Evolutionary conservation across 192 early-diverging fungal species (phyloP), one percentile per base, ranked within the genome.

Genomic region (Gaertneriomyces sp.): DNA sequence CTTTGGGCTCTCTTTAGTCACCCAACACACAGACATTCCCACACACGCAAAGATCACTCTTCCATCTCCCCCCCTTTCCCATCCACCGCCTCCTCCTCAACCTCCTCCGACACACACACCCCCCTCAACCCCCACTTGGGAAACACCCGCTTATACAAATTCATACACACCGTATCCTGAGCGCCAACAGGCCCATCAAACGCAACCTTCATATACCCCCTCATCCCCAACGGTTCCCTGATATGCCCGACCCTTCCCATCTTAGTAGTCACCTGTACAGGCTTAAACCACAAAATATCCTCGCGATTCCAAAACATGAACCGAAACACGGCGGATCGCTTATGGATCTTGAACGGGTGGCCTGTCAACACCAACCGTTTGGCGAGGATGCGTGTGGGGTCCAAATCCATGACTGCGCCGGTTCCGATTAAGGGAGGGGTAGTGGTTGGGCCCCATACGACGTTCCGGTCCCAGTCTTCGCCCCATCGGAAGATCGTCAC

Each of bases 121-220:
- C 39, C 39, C 38, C 55, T 44, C n/a, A 93, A 95, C 63, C 77
- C 91, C 96, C 94, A 96, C 79, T 95, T 96, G 62, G 96, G 96
- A 73, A 91, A 97, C 47, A 96, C 84, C 46, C 96, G 84, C 82
- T 98, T 96, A 79, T 94, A 99, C 61, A 99, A 78, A 63, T 88
- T 88, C 92, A 99, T 91, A 87, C 91, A 93, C 38, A 97, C 81
- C 0, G 94, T 95, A 78, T 99, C 96, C 71, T 94, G 90, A 72
- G 91, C 92, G 61, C 85, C 93, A 63, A 96, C 74, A 45, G 86
- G 85, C 41, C 91, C 89, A 69, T 98, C 91, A 79, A 96, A 94
- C 52, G 88, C 72, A 69, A 91, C 92, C 78, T 94, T 94, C 91
- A 93, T 94, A 75, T 97, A 95, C 17, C 96, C 96, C 69, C 97